Evolutionary conservation across 495 filamentous ascomycete species (phyloP).

Genomic region (Amphirosellinia nigrospora): DNA sequence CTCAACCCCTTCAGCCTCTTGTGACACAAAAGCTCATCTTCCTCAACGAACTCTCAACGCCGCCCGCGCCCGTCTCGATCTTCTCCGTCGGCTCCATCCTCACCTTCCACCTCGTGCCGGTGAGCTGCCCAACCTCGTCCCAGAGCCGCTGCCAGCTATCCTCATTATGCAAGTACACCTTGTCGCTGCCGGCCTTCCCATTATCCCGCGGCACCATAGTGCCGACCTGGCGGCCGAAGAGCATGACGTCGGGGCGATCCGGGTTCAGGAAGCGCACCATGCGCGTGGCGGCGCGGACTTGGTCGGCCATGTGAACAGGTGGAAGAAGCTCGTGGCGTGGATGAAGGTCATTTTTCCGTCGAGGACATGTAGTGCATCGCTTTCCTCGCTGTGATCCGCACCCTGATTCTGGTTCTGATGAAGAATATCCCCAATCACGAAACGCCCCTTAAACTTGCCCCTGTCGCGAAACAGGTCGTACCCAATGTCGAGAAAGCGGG

Average conservation of each 20-base stretch:
- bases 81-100: slow-evolving; percentile 42
- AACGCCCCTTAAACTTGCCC: slow-evolving; percentile 33
- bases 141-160: slow-evolving; percentile 52
- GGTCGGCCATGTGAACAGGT: slow-evolving; percentile 51
- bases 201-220: slow-evolving; percentile 34
- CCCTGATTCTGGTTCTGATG: background rate
- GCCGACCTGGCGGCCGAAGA: slow-evolving; percentile 54
- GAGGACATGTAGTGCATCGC: slow-evolving; percentile 30
- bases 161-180: slow-evolving; percentile 50
- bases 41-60: slow-evolving; percentile 27
- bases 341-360: slow-evolving; percentile 46
- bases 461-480: slow-evolving; percentile 47
- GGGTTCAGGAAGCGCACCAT: slow-evolving; percentile 45
- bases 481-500: slow-evolving; percentile 51
- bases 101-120: slow-evolving; percentile 49
- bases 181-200: slow-evolving; percentile 33
- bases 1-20: too few species aligned
- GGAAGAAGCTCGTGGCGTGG: slow-evolving; percentile 53
- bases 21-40: slow-evolving; percentile 35
- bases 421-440: slow-evolving; percentile 44
- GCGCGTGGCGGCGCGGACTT: slow-evolving; percentile 42
- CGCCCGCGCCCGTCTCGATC: slow-evolving; percentile 19
- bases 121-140: slow-evolving; percentile 50
- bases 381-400: background rate
- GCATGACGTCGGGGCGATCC: slow-evolving; percentile 42